Evolutionary conservation across 2,329 filamentous ascomycete species (phyloP).

Genomic region (Stromatinia cepivora): DNA sequence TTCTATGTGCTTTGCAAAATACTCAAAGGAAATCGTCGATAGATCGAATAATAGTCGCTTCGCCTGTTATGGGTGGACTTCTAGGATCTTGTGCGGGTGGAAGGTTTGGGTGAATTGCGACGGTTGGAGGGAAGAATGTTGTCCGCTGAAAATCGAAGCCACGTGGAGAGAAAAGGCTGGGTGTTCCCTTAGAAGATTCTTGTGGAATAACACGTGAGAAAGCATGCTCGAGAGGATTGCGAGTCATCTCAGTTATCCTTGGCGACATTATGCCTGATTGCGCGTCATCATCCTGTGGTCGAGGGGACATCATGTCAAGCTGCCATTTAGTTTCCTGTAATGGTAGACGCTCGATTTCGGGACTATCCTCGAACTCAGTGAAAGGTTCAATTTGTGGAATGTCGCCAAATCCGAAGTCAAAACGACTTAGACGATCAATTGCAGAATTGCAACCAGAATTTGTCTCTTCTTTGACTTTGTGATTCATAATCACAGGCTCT

Average conservation of each 20-base stretch:
- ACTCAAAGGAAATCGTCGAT: slow-evolving; percentile 74
- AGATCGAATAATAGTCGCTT: slow-evolving; percentile 72
- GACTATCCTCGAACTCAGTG: slow-evolving; percentile 5
- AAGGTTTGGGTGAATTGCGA: slow-evolving; percentile 37
- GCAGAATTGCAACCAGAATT: slow-evolving; percentile 27
- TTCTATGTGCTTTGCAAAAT: slow-evolving; percentile 22
- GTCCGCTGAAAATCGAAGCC: slow-evolving; percentile 72
- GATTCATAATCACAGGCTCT: slow-evolving; percentile 19
- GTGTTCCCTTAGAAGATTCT: slow-evolving; percentile 32
- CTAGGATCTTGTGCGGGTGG: slow-evolving; percentile 59
- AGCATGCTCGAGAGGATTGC: slow-evolving; percentile 34
- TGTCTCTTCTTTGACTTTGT: slow-evolving; percentile 24
- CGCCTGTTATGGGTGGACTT: slow-evolving; percentile 72
- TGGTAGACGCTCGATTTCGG: slow-evolving; percentile 10
- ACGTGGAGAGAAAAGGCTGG: slow-evolving; percentile 61
- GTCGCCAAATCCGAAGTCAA: slow-evolving; percentile 38
- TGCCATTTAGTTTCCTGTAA: slow-evolving; percentile 6
- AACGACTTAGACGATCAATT: slow-evolving; percentile 32
- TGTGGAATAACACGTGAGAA: slow-evolving; percentile 32
- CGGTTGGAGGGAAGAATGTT: slow-evolving; percentile 54
- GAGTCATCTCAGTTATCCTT: slow-evolving; percentile 40
- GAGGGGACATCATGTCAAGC: slow-evolving; percentile 15
- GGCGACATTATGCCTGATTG: slow-evolving; percentile 39
- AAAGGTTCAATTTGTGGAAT: slow-evolving; percentile 13
- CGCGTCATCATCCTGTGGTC: slow-evolving; percentile 31